Percentiles rank a stretch among this genome's conserved stretches.
phyloP scores from a whole-genome alignment of 495 filamentous ascomycete species.

The Penicillium macrosclerotiorum region DNA sequence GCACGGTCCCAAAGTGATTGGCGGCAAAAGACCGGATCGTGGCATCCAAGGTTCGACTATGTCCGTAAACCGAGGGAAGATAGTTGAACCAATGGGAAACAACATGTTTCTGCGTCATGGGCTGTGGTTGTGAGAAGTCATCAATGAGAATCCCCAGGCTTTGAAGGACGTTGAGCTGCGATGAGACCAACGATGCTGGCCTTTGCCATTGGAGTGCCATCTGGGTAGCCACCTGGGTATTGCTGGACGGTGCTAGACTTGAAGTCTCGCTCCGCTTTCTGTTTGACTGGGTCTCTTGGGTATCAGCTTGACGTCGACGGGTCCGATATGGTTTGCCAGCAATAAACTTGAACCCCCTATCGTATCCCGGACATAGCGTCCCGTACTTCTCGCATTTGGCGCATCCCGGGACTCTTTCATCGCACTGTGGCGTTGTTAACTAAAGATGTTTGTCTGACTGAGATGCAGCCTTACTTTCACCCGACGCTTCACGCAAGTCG shows the following conservation, averaged over 20 bases:
- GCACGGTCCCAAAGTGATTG: constrained; percentile 29
- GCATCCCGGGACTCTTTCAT: constrained; percentile 31
- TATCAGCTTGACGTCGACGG: constrained; percentile 9
- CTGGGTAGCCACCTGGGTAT: constrained; percentile 2
- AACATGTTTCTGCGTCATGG: constrained; percentile 13
- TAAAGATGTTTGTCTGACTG: not conserved
- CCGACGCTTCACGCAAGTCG: constrained; percentile 32
- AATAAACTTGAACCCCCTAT: constrained; percentile 34
- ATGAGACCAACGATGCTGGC: constrained; percentile 8
- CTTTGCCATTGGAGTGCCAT: not conserved
- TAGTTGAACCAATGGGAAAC: constrained; percentile 29
- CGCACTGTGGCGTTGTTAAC: constrained; percentile 28
- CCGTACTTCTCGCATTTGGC: constrained; percentile 35
- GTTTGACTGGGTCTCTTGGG: not conserved
- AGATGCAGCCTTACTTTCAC: constrained; percentile 24
- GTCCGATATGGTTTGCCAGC: constrained; percentile 31
- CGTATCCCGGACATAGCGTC: constrained; percentile 34
- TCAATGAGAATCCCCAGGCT: constrained; percentile 22
- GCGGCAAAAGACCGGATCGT: constrained; percentile 31
- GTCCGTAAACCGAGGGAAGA: constrained; percentile 32
- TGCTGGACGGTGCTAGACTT: not conserved
- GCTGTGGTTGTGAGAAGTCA: constrained; percentile 23
- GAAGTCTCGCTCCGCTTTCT: not conserved
- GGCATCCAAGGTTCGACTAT: constrained; percentile 27
- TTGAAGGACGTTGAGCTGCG: constrained; percentile 24